Conservation (phyloP, 2,329 filamentous ascomycete species). For the Paracamarosporium sp. region DNA sequence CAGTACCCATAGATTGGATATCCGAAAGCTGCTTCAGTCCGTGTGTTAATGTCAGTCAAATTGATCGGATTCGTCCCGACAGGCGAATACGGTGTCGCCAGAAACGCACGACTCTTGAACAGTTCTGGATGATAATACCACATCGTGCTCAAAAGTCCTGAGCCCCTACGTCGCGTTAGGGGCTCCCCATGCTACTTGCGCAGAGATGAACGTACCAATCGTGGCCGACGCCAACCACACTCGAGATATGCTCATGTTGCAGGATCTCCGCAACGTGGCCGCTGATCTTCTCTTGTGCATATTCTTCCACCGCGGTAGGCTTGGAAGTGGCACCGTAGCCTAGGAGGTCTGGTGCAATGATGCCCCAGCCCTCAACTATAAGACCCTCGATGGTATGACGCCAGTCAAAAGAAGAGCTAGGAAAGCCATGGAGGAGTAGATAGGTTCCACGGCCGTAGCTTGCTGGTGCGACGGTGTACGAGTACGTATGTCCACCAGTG, state of each 20-base stretch:
- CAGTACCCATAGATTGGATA: slow-evolving; percentile 9
- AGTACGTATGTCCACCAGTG: slow-evolving; percentile 10
- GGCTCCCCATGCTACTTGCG: not conserved
- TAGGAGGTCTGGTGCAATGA: slow-evolving; percentile 68
- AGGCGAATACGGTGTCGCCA: not conserved
- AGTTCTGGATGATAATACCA: not conserved
- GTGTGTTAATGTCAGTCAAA: slow-evolving; percentile 1
- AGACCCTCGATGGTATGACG: slow-evolving; percentile 64
- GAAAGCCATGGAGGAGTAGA: slow-evolving; percentile 68
- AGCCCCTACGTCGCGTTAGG: not conserved
- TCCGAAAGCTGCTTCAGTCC: not conserved
- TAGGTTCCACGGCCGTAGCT: slow-evolving; percentile 55
- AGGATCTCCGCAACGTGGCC: slow-evolving; percentile 3
- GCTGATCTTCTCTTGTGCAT: slow-evolving; percentile 3
- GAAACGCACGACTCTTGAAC: not conserved
- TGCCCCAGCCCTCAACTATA: slow-evolving; percentile 63
- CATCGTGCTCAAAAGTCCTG: not conserved
- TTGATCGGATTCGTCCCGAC: not conserved
- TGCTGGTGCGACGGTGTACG: slow-evolving; percentile 25
- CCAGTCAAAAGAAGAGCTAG: slow-evolving; percentile 71
- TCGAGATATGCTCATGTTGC: not conserved
- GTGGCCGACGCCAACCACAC: slow-evolving; percentile 9
- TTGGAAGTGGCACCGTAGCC: slow-evolving; percentile 66
- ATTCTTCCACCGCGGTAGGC: slow-evolving; percentile 16
- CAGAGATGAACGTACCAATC: slow-evolving; percentile 1